Base-by-base conservation (phyloP, 441 rosid species). In the Syzygium syzygioides region DNA sequence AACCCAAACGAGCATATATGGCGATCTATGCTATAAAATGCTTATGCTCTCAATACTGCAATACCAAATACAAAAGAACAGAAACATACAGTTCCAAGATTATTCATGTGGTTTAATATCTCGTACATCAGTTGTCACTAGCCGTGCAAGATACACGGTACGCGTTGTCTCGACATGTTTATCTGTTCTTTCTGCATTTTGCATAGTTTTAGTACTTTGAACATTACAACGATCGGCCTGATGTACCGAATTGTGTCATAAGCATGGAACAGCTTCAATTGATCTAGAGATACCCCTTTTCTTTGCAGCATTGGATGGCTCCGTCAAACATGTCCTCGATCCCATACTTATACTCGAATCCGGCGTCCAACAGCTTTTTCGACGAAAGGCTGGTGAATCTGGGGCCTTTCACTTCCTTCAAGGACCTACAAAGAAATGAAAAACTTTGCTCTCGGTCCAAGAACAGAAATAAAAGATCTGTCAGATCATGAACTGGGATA, bases 301-400 rank as follows among this genome's bases (percentile, higher is more conserved):
- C 76, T 30, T 30, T 15, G 89, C 93, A 92, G 86, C 92, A 89
- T 15, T 66, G 86, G 52, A 94, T 91, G 55, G 94, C 94, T 26
- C 32, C 92, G 45, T 90, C 93, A 57, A 92, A 93, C 90, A 90
- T 92, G 10, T 92, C 92, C 30, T 90, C 91, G 7, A 88, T 14
- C 2, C 93, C 92, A 87, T 92, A 86, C 86, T 90, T 92, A 53
- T 54, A 93, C 26, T 80, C 83, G 89, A 94, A 92, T 23, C 94
- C 93, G 18, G 89, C 17, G 8, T 91, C 92, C 91, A 92, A 28
- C 12, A 93, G 59, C 87, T 92, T 93, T 89, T 87, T 87, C 12
- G 92, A 91, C 9, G 92, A 89, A 79, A 92, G 8, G 19, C 85
- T 60, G 15, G 92, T 57, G 0, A 0, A 0, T 86, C 64, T 90